Evolutionary conservation across 768 basidiomycete species (phyloP).

Genomic region (Daedaleopsis nitida): DNA sequence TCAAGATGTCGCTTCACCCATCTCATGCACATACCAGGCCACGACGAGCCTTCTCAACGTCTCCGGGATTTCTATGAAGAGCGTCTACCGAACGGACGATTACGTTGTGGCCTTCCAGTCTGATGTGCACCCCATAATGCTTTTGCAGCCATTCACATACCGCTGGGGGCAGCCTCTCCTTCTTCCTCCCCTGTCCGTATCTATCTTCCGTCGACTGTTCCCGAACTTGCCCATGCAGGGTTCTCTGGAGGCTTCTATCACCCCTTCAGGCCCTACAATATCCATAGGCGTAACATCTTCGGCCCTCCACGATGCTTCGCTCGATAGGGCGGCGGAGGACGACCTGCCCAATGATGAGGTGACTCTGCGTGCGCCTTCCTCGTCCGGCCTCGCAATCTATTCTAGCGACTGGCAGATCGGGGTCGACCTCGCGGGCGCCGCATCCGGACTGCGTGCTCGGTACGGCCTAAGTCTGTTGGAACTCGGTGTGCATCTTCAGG

Average conservation of each 20-base stretch:
- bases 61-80: constrained; percentile 13
- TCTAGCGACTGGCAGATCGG: constrained; percentile 51
- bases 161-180: constrained; percentile 3
- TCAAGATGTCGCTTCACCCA: neutral
- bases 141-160: constrained; percentile 17
- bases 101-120: constrained; percentile 42
- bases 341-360: constrained; percentile 2
- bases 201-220: constrained; percentile 54
- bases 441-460: constrained; percentile 53
- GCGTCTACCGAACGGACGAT: constrained; percentile 50
- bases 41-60: constrained; percentile 24
- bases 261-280: constrained; percentile 44
- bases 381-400: constrained; percentile 51
- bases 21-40: constrained; percentile 20
- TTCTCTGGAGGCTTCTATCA: constrained; percentile 42
- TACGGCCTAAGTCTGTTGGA: constrained; percentile 55
- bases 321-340: neutral
- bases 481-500: constrained; percentile 54
- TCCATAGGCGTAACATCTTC: constrained; percentile 36
- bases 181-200: constrained; percentile 43
- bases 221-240: constrained; percentile 49
- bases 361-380: constrained; percentile 41
- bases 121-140: constrained; percentile 7
- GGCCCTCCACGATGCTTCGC: constrained; percentile 13
- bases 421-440: constrained; percentile 45